Evolutionary conservation across 441 rosid species (phyloP).

Genomic region (Populus tomentosa): DNA sequence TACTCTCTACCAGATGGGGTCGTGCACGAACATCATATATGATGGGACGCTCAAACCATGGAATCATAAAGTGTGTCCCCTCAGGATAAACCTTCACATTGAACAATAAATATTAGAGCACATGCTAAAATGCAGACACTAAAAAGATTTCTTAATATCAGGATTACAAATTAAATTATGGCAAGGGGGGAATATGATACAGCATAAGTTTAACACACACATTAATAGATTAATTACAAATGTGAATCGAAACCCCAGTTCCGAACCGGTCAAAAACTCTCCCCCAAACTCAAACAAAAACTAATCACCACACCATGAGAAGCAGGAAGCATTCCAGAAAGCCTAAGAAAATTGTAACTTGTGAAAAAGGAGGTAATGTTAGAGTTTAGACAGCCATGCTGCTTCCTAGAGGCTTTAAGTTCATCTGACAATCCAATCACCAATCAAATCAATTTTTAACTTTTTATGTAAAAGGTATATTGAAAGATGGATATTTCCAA

Average conservation of each 20-base stretch:
- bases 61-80: conserved; percentile 86
- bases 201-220: background rate
- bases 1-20: conserved; percentile 86
- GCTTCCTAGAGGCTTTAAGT: background rate
- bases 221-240: background rate
- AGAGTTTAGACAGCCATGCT: no score
- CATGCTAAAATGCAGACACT: background rate
- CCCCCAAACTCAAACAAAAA: background rate
- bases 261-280: background rate
- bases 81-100: conserved; percentile 74
- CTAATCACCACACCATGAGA: background rate
- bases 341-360: background rate
- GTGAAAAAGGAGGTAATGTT: background rate
- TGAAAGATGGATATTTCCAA: background rate
- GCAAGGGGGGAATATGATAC: background rate
- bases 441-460: background rate
- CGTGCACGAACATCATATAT: conserved; percentile 88
- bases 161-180: background rate
- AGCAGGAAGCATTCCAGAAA: background rate
- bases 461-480: background rate
- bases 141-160: background rate
- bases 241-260: background rate
- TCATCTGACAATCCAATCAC: background rate
- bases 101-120: background rate
- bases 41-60: conserved; percentile 83